Conservation (phyloP, 306 rosid genomes). For the Lathyrus sativus region DNA sequence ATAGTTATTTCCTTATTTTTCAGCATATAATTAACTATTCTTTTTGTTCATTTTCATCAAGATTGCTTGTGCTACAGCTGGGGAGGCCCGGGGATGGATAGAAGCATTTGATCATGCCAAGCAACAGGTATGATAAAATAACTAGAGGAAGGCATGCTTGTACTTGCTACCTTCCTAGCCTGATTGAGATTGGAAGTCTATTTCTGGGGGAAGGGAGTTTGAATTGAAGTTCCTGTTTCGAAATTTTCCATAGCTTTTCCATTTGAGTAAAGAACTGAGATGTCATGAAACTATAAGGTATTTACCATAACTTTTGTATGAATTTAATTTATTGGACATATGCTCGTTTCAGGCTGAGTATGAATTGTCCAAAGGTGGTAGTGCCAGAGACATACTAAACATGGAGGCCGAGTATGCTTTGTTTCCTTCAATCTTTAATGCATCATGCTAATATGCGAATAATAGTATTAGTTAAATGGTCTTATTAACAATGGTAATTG, state of each 20-base stretch:
- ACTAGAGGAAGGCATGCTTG: constrained; percentile 20
- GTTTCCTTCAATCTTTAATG: constrained; percentile 20
- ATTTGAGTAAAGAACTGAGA: constrained; percentile 23
- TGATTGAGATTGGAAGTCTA: constrained; percentile 30
- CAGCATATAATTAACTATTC: constrained; percentile 37
- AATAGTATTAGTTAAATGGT: constrained; percentile 33
- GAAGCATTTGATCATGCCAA: constrained; percentile 98
- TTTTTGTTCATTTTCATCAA: constrained; percentile 40
- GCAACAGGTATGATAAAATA: constrained; percentile 72
- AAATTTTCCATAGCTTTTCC: constrained; percentile 30
- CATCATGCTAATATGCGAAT: constrained; percentile 25
- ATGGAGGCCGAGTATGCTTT: constrained; percentile 76
- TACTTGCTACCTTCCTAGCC: not conserved
- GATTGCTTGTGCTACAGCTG: constrained; percentile 93
- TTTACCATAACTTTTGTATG: constrained; percentile 29
- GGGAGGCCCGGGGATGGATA: constrained; percentile 78
- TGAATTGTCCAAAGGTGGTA: constrained; percentile 64
- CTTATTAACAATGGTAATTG: constrained; percentile 24
- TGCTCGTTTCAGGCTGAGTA: constrained; percentile 73
- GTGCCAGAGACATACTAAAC: constrained; percentile 74
- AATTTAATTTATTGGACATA: constrained; percentile 37
- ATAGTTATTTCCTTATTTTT: constrained; percentile 11
- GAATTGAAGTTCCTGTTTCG: constrained; percentile 18
- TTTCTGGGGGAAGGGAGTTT: constrained; percentile 25
- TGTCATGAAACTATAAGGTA: constrained; percentile 12